A percentile compares a stretch with the other conserved stretches of the same genome.
Evolutionary conservation across 306 rosid genomes (phyloP).

Genomic region (Pterocarpus santalinus): DNA sequence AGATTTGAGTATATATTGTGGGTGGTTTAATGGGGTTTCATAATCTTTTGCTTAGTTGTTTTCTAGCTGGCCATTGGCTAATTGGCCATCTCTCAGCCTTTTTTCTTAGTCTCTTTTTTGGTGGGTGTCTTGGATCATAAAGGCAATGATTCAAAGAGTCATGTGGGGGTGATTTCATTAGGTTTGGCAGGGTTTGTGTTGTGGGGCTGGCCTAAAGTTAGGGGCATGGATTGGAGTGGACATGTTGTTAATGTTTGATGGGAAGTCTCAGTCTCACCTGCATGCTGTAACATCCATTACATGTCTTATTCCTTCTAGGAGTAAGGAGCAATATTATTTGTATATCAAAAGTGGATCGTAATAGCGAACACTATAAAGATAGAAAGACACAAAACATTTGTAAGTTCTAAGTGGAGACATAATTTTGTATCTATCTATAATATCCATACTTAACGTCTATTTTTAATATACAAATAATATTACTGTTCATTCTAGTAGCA

Average conservation of each 20-base stretch:
- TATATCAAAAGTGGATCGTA: too few species aligned
- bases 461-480: too few species aligned
- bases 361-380: too few species aligned
- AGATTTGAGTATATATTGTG: conserved; percentile 54
- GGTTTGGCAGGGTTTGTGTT: conserved; percentile 57
- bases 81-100: conserved; percentile 44
- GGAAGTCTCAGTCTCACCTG: conserved; percentile 35
- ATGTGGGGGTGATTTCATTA: conserved; percentile 60
- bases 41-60: conserved; percentile 76
- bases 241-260: conserved; percentile 48
- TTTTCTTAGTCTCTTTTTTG: conserved; percentile 46
- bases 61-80: conserved; percentile 72
- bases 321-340: too few species aligned
- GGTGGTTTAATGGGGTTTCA: conserved; percentile 48
- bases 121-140: conserved; percentile 50
- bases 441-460: too few species aligned
- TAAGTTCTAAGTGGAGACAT: too few species aligned
- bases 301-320: conserved; percentile 35
- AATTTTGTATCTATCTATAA: too few species aligned
- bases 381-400: too few species aligned
- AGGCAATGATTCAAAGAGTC: conserved; percentile 51
- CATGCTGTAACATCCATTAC: conserved; percentile 36
- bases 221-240: conserved; percentile 33
- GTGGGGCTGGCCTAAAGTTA: conserved; percentile 60
- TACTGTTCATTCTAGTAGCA: too few species aligned